Evolutionary conservation across 1,284 basidiomycete genomes (phyloP), one percentile per base, ranked within the genome.

Genomic region (Moniliophthora roreri): DNA sequence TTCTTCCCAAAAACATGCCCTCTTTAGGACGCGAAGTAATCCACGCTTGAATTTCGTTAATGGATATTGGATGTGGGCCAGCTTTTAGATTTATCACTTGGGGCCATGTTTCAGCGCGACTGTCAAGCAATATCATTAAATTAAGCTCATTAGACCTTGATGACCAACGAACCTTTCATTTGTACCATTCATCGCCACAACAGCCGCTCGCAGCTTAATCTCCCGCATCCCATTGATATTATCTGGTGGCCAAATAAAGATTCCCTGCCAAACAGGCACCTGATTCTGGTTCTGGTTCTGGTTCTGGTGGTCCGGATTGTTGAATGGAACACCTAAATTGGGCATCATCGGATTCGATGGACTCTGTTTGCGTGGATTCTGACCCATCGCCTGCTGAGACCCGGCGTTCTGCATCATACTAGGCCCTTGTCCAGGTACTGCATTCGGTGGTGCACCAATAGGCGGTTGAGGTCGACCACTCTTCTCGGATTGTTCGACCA

Each of bases 191-290:
- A 32, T 6, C 26, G 24, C 26, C 1, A 28, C 4, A 26, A 46
- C 44, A 9, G 44, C 44, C 15, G 28, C 28, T 28, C 28, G 23
- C 24, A 28, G n/a, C 24, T 16, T 46, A 10, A 46, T 15, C 26
- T 46, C 44, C 18, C 44, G 9, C 44, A 26, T 32, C 21, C 44
- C 44, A 46, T 46, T 46, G n/a, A 46, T 32, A 15, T 21, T 24
- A 15, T 46, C 44, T 28, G 44, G 44, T 11, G n/a, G 44, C 44
- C 44, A 46, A 4, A 26, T 13, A 23, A 46, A 28, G 9, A 13
- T 23, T 10, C 44, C 44, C 13, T 46, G 21, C 44, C 44, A 46
- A 11, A 46, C 44, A 46, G 44, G 44, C 9, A 46, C 44, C 10
- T 41, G 40, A 32, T 23, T 16, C 24, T 46, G 44, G 8, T 26